Evolutionary conservation across 306 rosid species (phyloP).

Genomic region (Castanea sativa): DNA sequence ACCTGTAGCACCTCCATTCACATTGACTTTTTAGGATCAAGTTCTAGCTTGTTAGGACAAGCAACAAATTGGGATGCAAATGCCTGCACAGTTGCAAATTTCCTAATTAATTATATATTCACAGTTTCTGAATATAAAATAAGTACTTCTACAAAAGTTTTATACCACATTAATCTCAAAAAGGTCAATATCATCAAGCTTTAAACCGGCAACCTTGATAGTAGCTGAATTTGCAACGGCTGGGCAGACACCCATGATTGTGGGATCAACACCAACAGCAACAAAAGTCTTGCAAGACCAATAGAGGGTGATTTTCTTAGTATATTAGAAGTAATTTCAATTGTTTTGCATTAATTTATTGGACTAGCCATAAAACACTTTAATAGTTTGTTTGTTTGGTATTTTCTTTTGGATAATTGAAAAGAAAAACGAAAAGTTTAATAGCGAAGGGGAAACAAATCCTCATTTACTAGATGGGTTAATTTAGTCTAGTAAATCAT

Average conservation of each 20-base stretch:
- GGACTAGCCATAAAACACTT: neutral
- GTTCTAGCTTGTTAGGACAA: slow-evolving; percentile 84
- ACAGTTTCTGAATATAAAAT: neutral
- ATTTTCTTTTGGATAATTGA: no score
- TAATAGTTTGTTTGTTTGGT: no score
- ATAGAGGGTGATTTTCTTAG: slow-evolving; percentile 5
- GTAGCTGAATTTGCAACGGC: slow-evolving; percentile 92
- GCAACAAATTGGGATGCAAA: slow-evolving; percentile 88
- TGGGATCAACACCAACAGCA: slow-evolving; percentile 97
- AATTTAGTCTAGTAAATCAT: neutral
- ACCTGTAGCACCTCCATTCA: slow-evolving; percentile 98
- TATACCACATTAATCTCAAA: slow-evolving; percentile 94
- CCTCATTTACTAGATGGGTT: neutral
- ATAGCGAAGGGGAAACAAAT: neutral
- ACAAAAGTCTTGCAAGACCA: slow-evolving; percentile 57
- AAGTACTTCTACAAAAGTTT: neutral
- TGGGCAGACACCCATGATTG: slow-evolving; percentile 92
- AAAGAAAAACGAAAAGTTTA: no score
- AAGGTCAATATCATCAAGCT: slow-evolving; percentile 81
- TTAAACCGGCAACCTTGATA: slow-evolving; percentile 86
- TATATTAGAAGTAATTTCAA: neutral
- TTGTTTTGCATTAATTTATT: neutral
- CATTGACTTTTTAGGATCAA: slow-evolving; percentile 88
- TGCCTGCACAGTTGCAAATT: slow-evolving; percentile 47
- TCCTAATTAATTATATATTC: slow-evolving; percentile 7